phyloP scores from a whole-genome alignment of 768 basidiomycete species.

The Hygrophoropsis aurantiaca region DNA sequence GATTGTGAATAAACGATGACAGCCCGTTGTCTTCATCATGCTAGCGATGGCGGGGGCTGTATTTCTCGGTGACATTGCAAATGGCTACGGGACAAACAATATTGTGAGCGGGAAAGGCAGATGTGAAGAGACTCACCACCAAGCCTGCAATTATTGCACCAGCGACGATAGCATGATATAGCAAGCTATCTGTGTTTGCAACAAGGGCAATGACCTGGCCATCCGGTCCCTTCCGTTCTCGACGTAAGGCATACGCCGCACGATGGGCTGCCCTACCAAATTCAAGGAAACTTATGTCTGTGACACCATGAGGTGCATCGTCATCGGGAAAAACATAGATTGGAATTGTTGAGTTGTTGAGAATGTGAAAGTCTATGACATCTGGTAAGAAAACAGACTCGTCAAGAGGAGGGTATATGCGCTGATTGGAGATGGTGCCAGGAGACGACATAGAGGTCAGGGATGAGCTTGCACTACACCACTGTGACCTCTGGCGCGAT shows the following conservation, averaged over 20 bases:
- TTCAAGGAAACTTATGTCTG: slow-evolving; percentile 24
- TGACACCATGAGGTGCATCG: slow-evolving; percentile 3
- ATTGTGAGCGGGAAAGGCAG: background rate
- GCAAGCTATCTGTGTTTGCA: slow-evolving; percentile 8
- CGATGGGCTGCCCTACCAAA: slow-evolving; percentile 29
- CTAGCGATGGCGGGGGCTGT: slow-evolving; percentile 15
- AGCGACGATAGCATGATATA: slow-evolving; percentile 7
- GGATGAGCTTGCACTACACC: too few species aligned
- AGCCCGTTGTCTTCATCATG: slow-evolving; percentile 22
- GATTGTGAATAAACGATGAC: slow-evolving; percentile 17
- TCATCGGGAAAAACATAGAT: slow-evolving; percentile 13
- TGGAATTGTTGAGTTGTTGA: slow-evolving; percentile 22
- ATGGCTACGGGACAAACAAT: slow-evolving; percentile 15
- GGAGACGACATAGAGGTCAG: too few species aligned
- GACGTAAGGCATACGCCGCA: slow-evolving; percentile 8
- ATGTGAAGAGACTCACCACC: slow-evolving; percentile 4
- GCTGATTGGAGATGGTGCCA: too few species aligned
- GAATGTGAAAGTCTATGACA: slow-evolving; percentile 17
- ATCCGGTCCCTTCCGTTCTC: slow-evolving; percentile 14
- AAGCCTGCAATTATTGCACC: slow-evolving; percentile 10
- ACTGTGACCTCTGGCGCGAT: too few species aligned
- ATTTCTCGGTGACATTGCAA: slow-evolving; percentile 21
- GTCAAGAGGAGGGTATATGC: slow-evolving; percentile 21
- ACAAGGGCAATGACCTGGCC: slow-evolving; percentile 12
- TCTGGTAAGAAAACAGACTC: slow-evolving; percentile 22